Evolutionary conservation across 495 filamentous ascomycete genomes (phyloP), one percentile per base, ranked within the genome.

Genomic region (Trichoderma orchidacearum): DNA sequence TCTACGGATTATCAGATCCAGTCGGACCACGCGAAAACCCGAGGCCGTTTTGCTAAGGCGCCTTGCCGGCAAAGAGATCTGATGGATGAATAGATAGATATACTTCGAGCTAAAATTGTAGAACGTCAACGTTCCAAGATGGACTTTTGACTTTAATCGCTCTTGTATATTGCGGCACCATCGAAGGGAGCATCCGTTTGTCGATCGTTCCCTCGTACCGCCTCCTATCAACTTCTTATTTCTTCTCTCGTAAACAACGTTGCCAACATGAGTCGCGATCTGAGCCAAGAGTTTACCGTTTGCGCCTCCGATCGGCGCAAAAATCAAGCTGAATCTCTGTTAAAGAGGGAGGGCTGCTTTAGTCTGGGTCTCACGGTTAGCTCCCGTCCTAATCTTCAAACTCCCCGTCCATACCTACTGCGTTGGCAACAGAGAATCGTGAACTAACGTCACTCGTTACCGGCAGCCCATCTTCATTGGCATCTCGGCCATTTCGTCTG

Each of bases 401-500:
- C 2, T 23, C 27, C 30, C 5, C 7, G 2, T 21, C 13, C 27
- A 30, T 27, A 11, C 25, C 3, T 21, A 21, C 8, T 8, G 7
- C 11, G 45, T 11, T 5, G 45, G 5, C 5, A 23, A 1, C 17
- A 11, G 12, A 6, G n/a, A n/a, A n/a, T n/a, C n/a, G n/a, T 35
- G n/a, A 34, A n/a, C 32, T 35, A 35, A 35, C n/a, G 32, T 3
- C 32, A n/a, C 11, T 34, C n/a, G 32, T n/a, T 6, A n/a, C n/a
- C n/a, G n/a, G n/a, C 27, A 30, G 28, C 51, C 28, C 28, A 53
- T 53, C 27, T 32, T 53, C 57, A 75, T 78, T 25, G 85, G 85
- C 35, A 72, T 85, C 28, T 82, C 85, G 1, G 74, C 72, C 30
- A 72, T 73, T 17, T 72, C 76, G 21, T 68, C 74, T 3, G 71